Base-by-base conservation (phyloP, 176 grass and related monocot species). In the Musa schizocarpa region DNA sequence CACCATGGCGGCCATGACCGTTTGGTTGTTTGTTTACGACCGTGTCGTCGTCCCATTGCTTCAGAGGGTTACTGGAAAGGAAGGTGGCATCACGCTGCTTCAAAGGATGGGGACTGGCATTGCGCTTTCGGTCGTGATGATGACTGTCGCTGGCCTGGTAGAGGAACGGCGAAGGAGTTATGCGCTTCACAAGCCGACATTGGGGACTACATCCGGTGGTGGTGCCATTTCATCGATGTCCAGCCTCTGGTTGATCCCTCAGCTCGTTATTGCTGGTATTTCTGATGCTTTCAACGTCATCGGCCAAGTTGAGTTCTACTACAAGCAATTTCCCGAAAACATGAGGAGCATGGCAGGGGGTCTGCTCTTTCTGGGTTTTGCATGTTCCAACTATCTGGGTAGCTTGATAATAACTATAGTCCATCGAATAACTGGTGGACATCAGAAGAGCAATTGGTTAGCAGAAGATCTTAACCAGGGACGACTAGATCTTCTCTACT, bases 241-340 rank as follows among this genome's bases (percentile, higher is more conserved):
- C 5, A 78, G 85, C 69, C 81, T 96, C 55, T 89, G 85, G 87
- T 73, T 92, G 21, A 84, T 78, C 50, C 92, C 87, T 13, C 87
- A 89, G 82, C 83, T 92, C 8, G 57, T 82, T 16, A 72, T 72
- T 52, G 61, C 88, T 22, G 85, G 92, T 1, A 61, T 92, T 1
- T 82, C 82, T 7, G 92, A 96, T 68, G 89, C 89, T 34, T 89
- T 92, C 80, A 89, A 89, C 78, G 49, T 87, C 24, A 78, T 92
- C 13, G 85, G 87, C 78, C 92, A 88, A 75, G 79, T 84, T 56
- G 92, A 92, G 77, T 89, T 96, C 83, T 89, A 85, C 78, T 96
- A 92, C 82, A 92, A 87, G 55, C 80, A 96, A 71, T 85, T 96
- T 49, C 89, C 84, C 8, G 92, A 96, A 72, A 92, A 86, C 81